Percentiles rank a stretch among this genome's conserved stretches.
phyloP scores from a whole-genome alignment of 2,329 filamentous ascomycete species.

The Fusarium chaquense region DNA sequence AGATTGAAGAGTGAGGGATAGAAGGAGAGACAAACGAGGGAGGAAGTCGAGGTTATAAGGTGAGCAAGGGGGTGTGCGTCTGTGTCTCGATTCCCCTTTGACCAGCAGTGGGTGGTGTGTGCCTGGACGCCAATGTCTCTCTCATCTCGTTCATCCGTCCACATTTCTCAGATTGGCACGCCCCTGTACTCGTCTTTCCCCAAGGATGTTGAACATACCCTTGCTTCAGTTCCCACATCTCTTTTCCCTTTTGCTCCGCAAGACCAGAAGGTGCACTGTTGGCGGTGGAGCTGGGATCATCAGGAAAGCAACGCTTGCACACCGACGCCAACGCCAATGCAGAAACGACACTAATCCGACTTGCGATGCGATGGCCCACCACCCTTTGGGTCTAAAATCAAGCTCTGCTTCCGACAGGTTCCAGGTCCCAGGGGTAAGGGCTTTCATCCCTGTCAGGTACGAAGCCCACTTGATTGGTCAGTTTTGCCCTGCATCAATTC shows the following conservation, averaged over 20 bases:
- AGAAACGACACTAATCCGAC: slow-evolving; percentile 29
- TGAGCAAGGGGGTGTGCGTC: slow-evolving; percentile 37
- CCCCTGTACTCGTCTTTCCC: slow-evolving; percentile 18
- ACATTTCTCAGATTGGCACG: slow-evolving; percentile 26
- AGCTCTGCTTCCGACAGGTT: slow-evolving; percentile 27
- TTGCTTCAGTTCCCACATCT: slow-evolving; percentile 29
- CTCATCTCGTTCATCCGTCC: slow-evolving; percentile 17
- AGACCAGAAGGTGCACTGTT: slow-evolving; percentile 29
- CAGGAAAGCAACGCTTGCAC: slow-evolving; percentile 27
- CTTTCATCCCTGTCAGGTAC: slow-evolving; percentile 45
- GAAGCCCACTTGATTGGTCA: slow-evolving; percentile 37
- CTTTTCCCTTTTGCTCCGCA: slow-evolving; percentile 4
- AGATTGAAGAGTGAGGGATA: slow-evolving; percentile 26
- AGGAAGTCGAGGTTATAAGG: slow-evolving; percentile 48
- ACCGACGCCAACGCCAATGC: slow-evolving; percentile 37
- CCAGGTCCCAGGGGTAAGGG: slow-evolving; percentile 24
- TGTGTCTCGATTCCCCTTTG: slow-evolving; percentile 32
- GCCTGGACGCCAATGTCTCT: slow-evolving; percentile 40
- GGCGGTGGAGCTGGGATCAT: slow-evolving; percentile 32
- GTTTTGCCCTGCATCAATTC: slow-evolving; percentile 14
- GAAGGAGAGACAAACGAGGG: slow-evolving; percentile 31
- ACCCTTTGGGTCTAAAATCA: slow-evolving; percentile 39
- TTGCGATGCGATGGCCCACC: slow-evolving; percentile 27
- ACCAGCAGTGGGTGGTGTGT: slow-evolving; percentile 24
- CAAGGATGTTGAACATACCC: slow-evolving; percentile 23